Conservation (phyloP, 176 grass and related monocot species). For the Ananas comosus region DNA sequence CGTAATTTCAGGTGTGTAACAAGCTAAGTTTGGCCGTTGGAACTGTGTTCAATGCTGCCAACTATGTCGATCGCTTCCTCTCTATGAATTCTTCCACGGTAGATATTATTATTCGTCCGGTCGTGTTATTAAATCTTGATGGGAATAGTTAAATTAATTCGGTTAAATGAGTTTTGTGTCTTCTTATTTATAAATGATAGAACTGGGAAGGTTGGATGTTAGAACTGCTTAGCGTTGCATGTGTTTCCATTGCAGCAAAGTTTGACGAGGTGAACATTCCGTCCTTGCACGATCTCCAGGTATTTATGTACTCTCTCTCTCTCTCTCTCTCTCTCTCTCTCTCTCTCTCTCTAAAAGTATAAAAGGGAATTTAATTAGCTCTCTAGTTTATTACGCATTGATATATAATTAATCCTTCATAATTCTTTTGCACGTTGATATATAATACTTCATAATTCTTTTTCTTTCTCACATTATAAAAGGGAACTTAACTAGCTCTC, state of each 20-base stretch:
- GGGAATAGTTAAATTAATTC: background rate
- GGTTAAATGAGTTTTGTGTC: background rate
- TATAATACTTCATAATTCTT: background rate
- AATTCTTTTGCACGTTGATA: background rate
- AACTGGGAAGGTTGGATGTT: constrained; percentile 84
- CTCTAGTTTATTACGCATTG: background rate
- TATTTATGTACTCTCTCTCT: background rate
- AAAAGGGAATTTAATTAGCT: background rate
- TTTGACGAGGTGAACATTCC: constrained; percentile 51
- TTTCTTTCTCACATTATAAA: too few species aligned
- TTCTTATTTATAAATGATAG: constrained; percentile 15
- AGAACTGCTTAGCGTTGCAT: constrained; percentile 71
- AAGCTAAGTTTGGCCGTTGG: constrained; percentile 22
- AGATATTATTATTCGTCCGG: background rate
- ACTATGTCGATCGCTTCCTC: constrained; percentile 77
- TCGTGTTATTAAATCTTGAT: background rate
- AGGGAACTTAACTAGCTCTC: too few species aligned
- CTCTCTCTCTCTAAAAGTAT: too few species aligned
- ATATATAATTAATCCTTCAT: background rate
- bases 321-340: too few species aligned
- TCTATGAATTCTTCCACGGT: constrained; percentile 52
- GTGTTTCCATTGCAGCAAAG: constrained; percentile 72
- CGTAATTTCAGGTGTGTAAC: constrained; percentile 33
- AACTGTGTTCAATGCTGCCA: constrained; percentile 54
- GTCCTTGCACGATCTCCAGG: constrained; percentile 71